A percentile compares a stretch with the other conserved stretches of the same genome.
Evolutionary conservation across 2,329 filamentous ascomycete species (phyloP).

Genomic region (Claviceps monticola): DNA sequence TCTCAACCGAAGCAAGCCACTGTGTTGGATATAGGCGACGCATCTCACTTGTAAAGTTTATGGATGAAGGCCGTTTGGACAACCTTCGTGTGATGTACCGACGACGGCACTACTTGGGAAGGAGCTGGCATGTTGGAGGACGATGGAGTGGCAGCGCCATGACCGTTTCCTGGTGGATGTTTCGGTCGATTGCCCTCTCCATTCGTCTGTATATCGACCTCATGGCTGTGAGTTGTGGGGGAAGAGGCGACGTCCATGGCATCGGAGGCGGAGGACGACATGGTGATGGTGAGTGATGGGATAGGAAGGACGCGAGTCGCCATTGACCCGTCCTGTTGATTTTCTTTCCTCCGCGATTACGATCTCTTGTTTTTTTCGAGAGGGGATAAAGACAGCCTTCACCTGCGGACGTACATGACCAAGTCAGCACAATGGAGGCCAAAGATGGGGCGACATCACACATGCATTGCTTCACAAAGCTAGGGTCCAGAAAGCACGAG

Average conservation of each 20-base stretch:
- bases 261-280: constrained; percentile 44
- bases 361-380: neutral
- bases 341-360: neutral
- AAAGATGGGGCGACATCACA: constrained; percentile 1
- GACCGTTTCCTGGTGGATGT: constrained; percentile 26
- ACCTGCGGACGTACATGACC: neutral
- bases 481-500: neutral
- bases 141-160: constrained; percentile 15
- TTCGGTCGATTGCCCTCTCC: constrained; percentile 24
- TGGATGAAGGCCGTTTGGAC: constrained; percentile 98
- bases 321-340: constrained; percentile 5
- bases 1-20: neutral
- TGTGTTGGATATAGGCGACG: neutral
- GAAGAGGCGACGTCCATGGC: constrained; percentile 49
- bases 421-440: constrained; percentile 1
- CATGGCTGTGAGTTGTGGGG: constrained; percentile 30
- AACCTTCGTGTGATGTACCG: constrained; percentile 87
- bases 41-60: constrained; percentile 85
- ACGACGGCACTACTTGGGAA: constrained; percentile 42
- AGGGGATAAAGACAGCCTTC: neutral
- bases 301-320: constrained; percentile 43
- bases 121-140: constrained; percentile 34
- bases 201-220: constrained; percentile 27
- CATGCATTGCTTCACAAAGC: neutral
- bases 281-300: constrained; percentile 41